phyloP scores from a whole-genome alignment of 352 stramenopile species.

The Phytophthora kernoviae region DNA sequence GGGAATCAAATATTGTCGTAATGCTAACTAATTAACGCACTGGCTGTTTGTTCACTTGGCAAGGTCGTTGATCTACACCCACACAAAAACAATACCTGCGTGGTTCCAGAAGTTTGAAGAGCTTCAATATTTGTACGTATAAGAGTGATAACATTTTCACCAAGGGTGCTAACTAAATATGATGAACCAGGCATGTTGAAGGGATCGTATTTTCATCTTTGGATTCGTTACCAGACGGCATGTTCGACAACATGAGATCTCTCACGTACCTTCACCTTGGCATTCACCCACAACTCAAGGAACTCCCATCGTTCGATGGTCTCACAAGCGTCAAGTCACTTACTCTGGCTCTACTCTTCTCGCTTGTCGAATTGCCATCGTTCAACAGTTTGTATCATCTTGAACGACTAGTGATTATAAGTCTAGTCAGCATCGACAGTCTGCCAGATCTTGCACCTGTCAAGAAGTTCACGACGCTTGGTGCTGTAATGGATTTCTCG shows the following conservation, averaged over 20 bases:
- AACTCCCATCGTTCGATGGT: slow-evolving; percentile 21
- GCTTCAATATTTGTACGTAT: slow-evolving; percentile 35
- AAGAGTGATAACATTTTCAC: no score
- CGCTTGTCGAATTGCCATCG: slow-evolving; percentile 8
- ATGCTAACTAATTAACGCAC: neutral
- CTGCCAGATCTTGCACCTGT: slow-evolving; percentile 19
- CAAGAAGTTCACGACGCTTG: slow-evolving; percentile 1
- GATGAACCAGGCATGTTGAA: slow-evolving; percentile 12
- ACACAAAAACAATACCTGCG: slow-evolving; percentile 22
- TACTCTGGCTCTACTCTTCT: slow-evolving; percentile 15
- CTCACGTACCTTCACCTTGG: slow-evolving; percentile 35
- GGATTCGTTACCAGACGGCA: slow-evolving; percentile 10
- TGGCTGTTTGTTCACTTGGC: neutral
- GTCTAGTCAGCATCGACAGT: neutral
- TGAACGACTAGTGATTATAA: slow-evolving; percentile 15
- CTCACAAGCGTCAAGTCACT: slow-evolving; percentile 27
- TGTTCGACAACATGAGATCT: slow-evolving; percentile 33
- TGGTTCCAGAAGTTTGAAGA: slow-evolving; percentile 32
- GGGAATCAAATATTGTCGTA: neutral
- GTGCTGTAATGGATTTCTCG: slow-evolving; percentile 35
- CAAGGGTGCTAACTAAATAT: no score
- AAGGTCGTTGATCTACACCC: slow-evolving; percentile 40
- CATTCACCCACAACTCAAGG: slow-evolving; percentile 2
- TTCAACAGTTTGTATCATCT: slow-evolving; percentile 15
- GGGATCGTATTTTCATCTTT: neutral